Evolutionary conservation across 345 rosid species (phyloP).

Genomic region (Atalantia buxifolia): DNA sequence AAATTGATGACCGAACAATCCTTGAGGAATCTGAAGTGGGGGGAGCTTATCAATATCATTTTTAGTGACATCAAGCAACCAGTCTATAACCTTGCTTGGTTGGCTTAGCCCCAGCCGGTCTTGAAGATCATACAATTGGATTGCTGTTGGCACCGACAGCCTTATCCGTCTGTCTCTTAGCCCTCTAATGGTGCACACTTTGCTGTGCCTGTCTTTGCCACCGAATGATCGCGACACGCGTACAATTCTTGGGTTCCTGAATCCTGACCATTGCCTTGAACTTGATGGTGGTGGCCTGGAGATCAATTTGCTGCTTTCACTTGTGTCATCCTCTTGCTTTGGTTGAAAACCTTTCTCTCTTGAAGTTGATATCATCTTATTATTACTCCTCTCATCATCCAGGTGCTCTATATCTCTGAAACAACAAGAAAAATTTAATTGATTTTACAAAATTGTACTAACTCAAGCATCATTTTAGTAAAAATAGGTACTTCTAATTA

Average conservation of each 20-base stretch:
- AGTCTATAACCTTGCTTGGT: conserved; percentile 93
- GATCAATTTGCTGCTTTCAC: conserved; percentile 6
- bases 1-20: conserved; percentile 50
- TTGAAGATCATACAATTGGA: conserved; percentile 90
- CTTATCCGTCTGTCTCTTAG: conserved; percentile 83
- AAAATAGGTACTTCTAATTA: background rate
- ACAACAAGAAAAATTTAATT: no score
- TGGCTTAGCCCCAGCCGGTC: conserved; percentile 80
- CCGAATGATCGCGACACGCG: conserved; percentile 85
- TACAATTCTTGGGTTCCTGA: conserved; percentile 89
- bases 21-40: conserved; percentile 73
- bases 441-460: no score
- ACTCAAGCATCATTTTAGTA: background rate
- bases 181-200: conserved; percentile 90
- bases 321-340: conserved; percentile 54
- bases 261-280: conserved; percentile 85
- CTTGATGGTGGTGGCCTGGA: conserved; percentile 35
- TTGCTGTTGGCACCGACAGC: conserved; percentile 90
- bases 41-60: conserved; percentile 86
- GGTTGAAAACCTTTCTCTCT: conserved; percentile 42
- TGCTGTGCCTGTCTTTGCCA: conserved; percentile 97
- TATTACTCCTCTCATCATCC: conserved; percentile 31
- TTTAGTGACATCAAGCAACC: conserved; percentile 79
- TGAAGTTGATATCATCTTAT: conserved; percentile 55
- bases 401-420: conserved; percentile 9